Evolutionary conservation across 257 asterid species (phyloP).

Genomic region (Echites panduratus): DNA sequence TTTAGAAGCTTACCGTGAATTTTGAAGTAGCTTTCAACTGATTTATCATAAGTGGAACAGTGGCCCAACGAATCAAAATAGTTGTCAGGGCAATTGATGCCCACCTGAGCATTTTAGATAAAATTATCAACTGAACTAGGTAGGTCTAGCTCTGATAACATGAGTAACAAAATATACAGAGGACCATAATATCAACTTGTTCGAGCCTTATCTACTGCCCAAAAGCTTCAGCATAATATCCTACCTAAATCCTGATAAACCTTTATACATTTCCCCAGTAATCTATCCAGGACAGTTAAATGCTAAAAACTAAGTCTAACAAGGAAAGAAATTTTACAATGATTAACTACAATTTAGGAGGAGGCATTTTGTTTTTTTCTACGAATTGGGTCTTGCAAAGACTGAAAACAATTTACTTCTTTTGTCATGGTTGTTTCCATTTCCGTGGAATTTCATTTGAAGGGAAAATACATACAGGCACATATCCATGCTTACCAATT

Average conservation of each 20-base stretch:
- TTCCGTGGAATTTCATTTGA: background rate
- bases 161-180: background rate
- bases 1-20: constrained; percentile 52
- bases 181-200: background rate
- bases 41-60: constrained; percentile 64
- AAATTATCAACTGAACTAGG: background rate
- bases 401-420: background rate
- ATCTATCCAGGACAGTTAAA: background rate
- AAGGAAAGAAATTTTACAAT: background rate
- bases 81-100: constrained; percentile 61
- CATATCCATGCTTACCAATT: constrained; percentile 45
- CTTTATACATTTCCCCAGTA: background rate
- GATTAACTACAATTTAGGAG: background rate
- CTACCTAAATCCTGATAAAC: background rate
- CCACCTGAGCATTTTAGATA: constrained; percentile 60
- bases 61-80: constrained; percentile 48
- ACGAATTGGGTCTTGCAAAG: background rate
- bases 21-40: constrained; percentile 72
- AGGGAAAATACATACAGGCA: too few species aligned
- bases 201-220: background rate
- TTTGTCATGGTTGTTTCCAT: background rate
- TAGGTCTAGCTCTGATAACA: background rate
- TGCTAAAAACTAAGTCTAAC: too few species aligned
- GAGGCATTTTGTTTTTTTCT: background rate
- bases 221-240: background rate